These are phyloP conservation scores for Leucosporidium yakuticum DNA, from an alignment of 768 basidiomycete genomes.

Conservation along the genomic window DNA sequence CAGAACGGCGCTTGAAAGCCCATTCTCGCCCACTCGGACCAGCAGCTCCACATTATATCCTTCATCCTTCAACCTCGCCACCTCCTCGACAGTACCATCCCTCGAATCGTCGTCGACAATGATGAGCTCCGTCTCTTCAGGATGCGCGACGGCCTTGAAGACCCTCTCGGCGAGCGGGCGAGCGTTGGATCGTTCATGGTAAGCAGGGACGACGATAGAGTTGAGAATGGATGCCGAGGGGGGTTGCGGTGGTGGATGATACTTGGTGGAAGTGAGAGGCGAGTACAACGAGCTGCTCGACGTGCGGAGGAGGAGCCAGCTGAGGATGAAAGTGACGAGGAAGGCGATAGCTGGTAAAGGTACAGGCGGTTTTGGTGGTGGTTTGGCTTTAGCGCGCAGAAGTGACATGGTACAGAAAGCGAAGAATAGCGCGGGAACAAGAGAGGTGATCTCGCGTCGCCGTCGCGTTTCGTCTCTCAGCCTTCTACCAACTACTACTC, in stretches of 20 bases:
- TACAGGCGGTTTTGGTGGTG: neutral
- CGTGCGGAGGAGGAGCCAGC: constrained; percentile 2
- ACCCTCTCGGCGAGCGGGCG: constrained; percentile 33
- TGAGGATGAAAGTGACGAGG: neutral
- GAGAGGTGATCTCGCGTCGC: too few species aligned
- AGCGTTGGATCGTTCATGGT: constrained; percentile 38
- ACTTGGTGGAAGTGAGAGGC: constrained; percentile 6
- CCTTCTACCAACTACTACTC: neutral
- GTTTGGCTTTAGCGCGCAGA: neutral
- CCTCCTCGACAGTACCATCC: constrained; percentile 35
- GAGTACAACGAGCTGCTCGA: constrained; percentile 10
- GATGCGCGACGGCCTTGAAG: constrained; percentile 21
- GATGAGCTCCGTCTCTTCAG: constrained; percentile 33
- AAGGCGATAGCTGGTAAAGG: neutral
- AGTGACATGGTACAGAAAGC: neutral
- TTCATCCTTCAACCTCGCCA: constrained; percentile 27
- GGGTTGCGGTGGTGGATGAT: constrained; percentile 8
- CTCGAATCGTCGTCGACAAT: constrained; percentile 39
- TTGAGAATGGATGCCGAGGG: constrained; percentile 12
- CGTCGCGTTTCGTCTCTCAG: neutral
- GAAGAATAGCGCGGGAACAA: neutral
- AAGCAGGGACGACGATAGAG: constrained; percentile 38
- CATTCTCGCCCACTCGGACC: constrained; percentile 35
- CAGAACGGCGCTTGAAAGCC: constrained; percentile 38
- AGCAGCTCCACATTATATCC: constrained; percentile 38